Conservation (phyloP, 2,329 filamentous ascomycete genomes). For the Colletotrichum limetticola region DNA sequence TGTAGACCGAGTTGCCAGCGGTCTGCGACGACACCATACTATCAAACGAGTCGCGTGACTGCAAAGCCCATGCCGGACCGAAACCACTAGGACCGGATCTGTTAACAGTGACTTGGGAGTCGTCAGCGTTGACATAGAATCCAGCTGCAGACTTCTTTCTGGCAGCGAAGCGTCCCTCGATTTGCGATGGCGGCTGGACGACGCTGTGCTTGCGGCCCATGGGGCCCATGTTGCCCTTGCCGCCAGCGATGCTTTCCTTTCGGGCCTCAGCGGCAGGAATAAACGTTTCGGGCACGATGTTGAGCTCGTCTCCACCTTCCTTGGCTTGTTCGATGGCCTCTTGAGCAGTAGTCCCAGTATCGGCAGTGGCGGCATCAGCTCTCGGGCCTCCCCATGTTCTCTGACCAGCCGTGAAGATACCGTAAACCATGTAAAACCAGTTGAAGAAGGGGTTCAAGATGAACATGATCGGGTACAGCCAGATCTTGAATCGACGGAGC, state of each 20-base stretch:
- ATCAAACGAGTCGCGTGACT: slow-evolving; percentile 73
- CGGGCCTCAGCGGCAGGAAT: slow-evolving; percentile 66
- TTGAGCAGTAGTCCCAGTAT: slow-evolving; percentile 78
- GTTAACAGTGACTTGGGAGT: slow-evolving; percentile 49
- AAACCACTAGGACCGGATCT: slow-evolving; percentile 26
- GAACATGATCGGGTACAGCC: slow-evolving; percentile 96
- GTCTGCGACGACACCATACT: slow-evolving; percentile 70
- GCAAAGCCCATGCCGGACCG: slow-evolving; percentile 37
- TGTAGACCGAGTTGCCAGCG: slow-evolving; percentile 68
- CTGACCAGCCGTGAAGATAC: slow-evolving; percentile 93
- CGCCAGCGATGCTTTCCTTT: slow-evolving; percentile 47
- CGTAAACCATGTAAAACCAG: slow-evolving; percentile 98
- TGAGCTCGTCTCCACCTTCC: slow-evolving; percentile 85
- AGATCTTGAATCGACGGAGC: slow-evolving; percentile 90
- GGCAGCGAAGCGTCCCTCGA: slow-evolving; percentile 83
- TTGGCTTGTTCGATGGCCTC: slow-evolving; percentile 87
- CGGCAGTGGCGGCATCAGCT: slow-evolving; percentile 86
- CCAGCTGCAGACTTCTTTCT: slow-evolving; percentile 75
- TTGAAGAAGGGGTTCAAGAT: slow-evolving; percentile 96
- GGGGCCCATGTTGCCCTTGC: slow-evolving; percentile 42
- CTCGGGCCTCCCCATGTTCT: slow-evolving; percentile 95
- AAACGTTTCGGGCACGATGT: slow-evolving; percentile 90
- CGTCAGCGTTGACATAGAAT: slow-evolving; percentile 76
- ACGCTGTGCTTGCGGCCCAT: slow-evolving; percentile 63
- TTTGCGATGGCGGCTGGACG: slow-evolving; percentile 77